Conservation (phyloP, 768 basidiomycete species). For the Phaeotremella skinneri region DNA sequence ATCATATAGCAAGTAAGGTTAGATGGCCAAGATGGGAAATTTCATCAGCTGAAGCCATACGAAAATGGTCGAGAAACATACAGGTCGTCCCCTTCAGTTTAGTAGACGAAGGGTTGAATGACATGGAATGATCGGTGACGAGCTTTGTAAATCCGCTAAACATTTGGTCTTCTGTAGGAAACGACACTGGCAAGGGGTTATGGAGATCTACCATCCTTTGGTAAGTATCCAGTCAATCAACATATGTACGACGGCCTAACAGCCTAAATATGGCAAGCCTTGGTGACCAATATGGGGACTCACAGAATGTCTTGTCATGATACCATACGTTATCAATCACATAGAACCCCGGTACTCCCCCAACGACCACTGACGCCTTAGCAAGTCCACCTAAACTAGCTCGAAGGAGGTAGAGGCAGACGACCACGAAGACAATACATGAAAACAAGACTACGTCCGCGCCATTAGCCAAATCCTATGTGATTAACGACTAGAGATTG, state of each 20-base stretch:
- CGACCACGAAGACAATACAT: not conserved
- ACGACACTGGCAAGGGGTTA: not conserved
- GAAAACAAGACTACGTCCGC: not conserved
- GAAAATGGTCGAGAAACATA: too few relatives aligned
- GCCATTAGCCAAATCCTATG: not conserved
- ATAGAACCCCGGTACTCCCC: slow-evolving; percentile 12
- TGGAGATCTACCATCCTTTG: not conserved
- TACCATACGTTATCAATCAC: slow-evolving; percentile 21
- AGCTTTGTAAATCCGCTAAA: not conserved
- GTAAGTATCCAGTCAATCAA: slow-evolving; percentile 5
- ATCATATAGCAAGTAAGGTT: too few relatives aligned
- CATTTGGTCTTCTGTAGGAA: slow-evolving; percentile 1
- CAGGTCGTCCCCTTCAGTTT: not conserved
- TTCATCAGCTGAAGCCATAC: too few relatives aligned
- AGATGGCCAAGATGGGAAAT: too few relatives aligned
- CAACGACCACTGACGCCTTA: not conserved
- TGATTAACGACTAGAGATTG: too few relatives aligned
- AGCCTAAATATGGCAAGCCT: too few relatives aligned
- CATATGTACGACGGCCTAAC: too few relatives aligned
- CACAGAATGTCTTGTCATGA: slow-evolving; percentile 18
- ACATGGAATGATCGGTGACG: not conserved
- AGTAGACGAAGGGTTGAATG: not conserved
- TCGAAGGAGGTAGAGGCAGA: not conserved
- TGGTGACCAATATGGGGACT: too few relatives aligned
- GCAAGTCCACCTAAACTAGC: not conserved